Percentiles rank a stretch among this genome's conserved stretches.
phyloP scores from a whole-genome alignment of 2,329 filamentous ascomycete genomes.

The Beauveria australis region DNA sequence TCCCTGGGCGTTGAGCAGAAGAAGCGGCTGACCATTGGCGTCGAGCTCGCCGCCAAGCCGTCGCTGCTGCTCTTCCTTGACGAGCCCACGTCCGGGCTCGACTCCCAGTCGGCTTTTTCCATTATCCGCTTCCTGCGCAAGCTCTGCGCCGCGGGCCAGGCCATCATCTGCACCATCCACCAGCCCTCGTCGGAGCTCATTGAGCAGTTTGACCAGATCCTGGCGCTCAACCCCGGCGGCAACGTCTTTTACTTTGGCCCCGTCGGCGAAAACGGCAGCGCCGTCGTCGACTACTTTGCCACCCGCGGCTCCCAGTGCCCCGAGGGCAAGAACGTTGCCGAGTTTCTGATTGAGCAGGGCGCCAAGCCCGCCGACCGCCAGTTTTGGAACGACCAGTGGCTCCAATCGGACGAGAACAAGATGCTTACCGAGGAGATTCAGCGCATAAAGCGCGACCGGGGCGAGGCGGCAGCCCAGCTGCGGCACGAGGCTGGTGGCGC shows the following conservation, averaged over 20 bases:
- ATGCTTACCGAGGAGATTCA: constrained; percentile 57
- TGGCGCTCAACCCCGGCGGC: constrained; percentile 46
- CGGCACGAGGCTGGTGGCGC: constrained; percentile 14
- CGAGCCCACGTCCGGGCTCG: constrained; percentile 51
- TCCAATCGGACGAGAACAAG: constrained; percentile 52
- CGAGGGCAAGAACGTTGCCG: constrained; percentile 41
- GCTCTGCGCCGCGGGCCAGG: constrained; percentile 50
- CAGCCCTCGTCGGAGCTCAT: constrained; percentile 50
- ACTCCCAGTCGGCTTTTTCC: constrained; percentile 50
- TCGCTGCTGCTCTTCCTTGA: constrained; percentile 58
- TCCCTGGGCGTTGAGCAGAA: constrained; percentile 54
- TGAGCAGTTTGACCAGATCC: constrained; percentile 46
- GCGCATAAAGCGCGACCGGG: constrained; percentile 37
- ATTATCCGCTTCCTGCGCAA: constrained; percentile 55
- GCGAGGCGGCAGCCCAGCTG: constrained; percentile 16
- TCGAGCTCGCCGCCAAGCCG: constrained; percentile 49
- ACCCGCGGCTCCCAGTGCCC: constrained; percentile 59
- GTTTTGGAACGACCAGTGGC: constrained; percentile 70
- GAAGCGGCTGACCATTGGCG: constrained; percentile 48
- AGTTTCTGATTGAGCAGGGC: constrained; percentile 40
- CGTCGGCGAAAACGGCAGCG: constrained; percentile 39
- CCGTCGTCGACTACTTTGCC: constrained; percentile 44
- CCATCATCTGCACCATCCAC: constrained; percentile 53
- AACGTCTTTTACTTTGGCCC: constrained; percentile 46
- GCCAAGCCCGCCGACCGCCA: constrained; percentile 29